Evolutionary conservation across 164 flowering plant genomes (phyloP), one percentile per base, ranked within the genome.

Genomic region (Cinnamomum chago): DNA sequence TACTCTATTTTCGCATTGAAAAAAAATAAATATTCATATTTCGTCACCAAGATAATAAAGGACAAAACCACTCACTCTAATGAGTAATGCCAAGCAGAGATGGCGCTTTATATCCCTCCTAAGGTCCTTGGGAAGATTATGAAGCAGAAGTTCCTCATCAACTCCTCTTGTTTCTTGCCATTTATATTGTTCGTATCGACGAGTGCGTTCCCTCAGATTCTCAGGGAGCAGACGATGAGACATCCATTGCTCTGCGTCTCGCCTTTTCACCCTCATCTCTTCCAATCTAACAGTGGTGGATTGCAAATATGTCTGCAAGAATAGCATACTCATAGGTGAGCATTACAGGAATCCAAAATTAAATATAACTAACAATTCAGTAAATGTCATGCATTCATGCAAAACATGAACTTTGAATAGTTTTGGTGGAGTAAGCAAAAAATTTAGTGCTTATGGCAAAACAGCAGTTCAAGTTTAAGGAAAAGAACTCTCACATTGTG

Each of bases 171-270:
- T 87, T 82, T 86, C 88, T 70, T 81, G 87, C 92, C 92, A 89
- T 75, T 83, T 87, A 76, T 86, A 89, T 67, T 89, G 93, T 51
- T 88, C 91, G 77, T 88, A 86, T 22, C 87, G 78, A 73, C 86
- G 85, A 65, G 88, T 84, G 25, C 90, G 82, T 75, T 88, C 88
- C 77, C 86, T 82, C 67, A 89, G 73, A 65, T 62, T 71, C 51
- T 88, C 86, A 17, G 93, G 93, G 70, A 89, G 93, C 72, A 82
- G 71, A 3, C 92, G 87, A 68, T 89, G 90, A 3, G 86, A 81
- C 90, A 89, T 89, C 92, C 92, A 89, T 74, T 89, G 90, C 73
- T 88, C 91, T 28, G 90, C 86, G 79, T 89, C 93, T 75, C 86
- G 85, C 74, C 86, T 84, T 78, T 88, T 88, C 55, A 87, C 85